Evolutionary conservation across 2,329 filamentous ascomycete genomes (phyloP).

Genomic region (Diaporthe sp.): DNA sequence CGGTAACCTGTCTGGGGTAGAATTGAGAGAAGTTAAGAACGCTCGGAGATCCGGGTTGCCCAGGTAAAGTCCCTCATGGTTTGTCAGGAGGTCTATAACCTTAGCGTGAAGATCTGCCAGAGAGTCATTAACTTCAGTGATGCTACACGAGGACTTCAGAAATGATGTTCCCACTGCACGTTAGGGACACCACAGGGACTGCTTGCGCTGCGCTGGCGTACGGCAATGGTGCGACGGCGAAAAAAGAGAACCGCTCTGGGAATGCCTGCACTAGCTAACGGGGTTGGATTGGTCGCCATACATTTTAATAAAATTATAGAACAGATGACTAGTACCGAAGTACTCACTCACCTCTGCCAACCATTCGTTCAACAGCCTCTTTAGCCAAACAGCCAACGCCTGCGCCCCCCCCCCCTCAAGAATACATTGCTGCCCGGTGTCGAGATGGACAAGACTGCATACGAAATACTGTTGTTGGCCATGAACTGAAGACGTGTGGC

Average conservation of each 20-base stretch:
- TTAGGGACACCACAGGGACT: too few species aligned
- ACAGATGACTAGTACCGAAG: neutral
- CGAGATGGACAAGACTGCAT: neutral
- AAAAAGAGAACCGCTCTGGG: neutral
- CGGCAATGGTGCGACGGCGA: neutral
- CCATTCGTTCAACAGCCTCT: constrained; percentile 1
- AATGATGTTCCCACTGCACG: neutral
- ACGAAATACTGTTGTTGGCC: neutral
- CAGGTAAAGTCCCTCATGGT: neutral
- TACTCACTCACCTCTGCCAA: neutral
- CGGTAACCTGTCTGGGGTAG: neutral
- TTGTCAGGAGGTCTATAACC: neutral
- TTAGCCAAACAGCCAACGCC: neutral
- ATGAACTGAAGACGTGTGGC: neutral
- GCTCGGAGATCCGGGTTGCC: neutral
- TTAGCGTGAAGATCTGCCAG: neutral
- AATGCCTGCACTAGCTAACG: neutral
- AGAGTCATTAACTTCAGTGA: neutral
- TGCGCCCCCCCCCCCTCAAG: neutral
- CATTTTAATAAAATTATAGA: neutral
- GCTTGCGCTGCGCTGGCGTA: neutral
- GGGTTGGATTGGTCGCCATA: neutral
- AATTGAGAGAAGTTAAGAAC: neutral
- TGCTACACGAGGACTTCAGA: neutral
- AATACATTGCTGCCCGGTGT: neutral